These are phyloP conservation scores for Neolentinus lepideus DNA, from an alignment of 1,284 basidiomycete species.

Conservation along the genomic window DNA sequence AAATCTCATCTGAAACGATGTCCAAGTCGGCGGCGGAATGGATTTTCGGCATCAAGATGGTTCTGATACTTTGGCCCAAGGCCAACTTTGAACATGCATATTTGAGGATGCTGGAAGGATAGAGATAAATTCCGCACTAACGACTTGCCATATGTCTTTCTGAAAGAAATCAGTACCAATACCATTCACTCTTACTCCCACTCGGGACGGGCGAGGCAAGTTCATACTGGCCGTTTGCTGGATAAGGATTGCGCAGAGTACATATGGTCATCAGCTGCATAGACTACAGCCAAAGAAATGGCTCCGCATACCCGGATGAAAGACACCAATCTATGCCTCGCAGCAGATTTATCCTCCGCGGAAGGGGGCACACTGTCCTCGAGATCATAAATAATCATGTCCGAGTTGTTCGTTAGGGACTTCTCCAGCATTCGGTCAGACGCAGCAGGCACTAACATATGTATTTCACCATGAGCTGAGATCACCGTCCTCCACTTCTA, in stretches of 20 bases:
- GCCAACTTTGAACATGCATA: constrained; percentile 32
- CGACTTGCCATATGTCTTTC: constrained; percentile 63
- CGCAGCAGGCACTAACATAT: constrained; percentile 73
- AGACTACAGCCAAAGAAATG: not conserved
- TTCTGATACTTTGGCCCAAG: constrained; percentile 37
- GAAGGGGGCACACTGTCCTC: constrained; percentile 77
- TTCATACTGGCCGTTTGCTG: constrained; percentile 26
- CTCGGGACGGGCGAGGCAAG: constrained; percentile 37
- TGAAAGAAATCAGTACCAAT: constrained; percentile 66
- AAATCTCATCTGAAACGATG: constrained; percentile 45
- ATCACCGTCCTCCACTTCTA: not conserved
- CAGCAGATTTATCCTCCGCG: constrained; percentile 49
- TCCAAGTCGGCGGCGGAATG: constrained; percentile 62
- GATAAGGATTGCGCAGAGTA: not conserved
- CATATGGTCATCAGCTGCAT: not conserved
- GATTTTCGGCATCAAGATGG: constrained; percentile 75
- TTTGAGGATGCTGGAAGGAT: not conserved
- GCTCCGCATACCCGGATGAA: constrained; percentile 46
- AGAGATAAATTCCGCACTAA: constrained; percentile 25
- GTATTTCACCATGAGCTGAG: not conserved
- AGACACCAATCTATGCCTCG: constrained; percentile 47
- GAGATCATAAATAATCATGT: constrained; percentile 80
- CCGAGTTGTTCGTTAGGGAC: constrained; percentile 55
- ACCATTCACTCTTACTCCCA: constrained; percentile 75
- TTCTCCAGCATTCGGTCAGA: constrained; percentile 79